Evolutionary conservation across 2,329 filamentous ascomycete species (phyloP), one percentile per base, ranked within the genome.

Genomic region (Trichophyton equinum): DNA sequence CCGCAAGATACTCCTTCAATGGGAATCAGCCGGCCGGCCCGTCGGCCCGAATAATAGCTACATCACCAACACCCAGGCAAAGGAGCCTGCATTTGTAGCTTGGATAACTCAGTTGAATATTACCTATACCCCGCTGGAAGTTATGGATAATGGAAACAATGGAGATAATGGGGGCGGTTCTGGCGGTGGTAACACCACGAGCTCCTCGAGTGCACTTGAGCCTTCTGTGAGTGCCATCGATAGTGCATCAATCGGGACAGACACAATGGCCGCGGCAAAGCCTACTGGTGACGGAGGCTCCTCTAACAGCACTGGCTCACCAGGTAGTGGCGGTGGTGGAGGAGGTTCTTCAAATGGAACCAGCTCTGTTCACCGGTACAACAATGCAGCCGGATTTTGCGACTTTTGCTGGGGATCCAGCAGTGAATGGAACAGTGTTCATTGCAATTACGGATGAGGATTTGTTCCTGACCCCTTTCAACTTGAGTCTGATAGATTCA

Each of bases 11-110:
- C 83, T 82, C 68, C 75, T 95, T 5, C 71, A 79, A 51, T 95
- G 89, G 89, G 88, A 94, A 30, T 73, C 70, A 0, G 86, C 88
- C 0, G 88, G 88, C 0, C 74, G 81, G 65, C 67, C 80, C 0
- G 80, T 92, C 2, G 89, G 89, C 0, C 89, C 89, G 0, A 92
- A 95, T 73, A 89, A 89, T 75, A 88, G 83, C 69, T 95, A 95
- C 70, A 75, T 90, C 57, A 92, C 89, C 0, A 77, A 78, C 0
- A 78, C 80, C 0, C 65, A 68, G 18, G 87, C 85, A 0, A 79
- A 79, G 1, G 67, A 71, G 3, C 86, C 89, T 0, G 74, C 76
- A 61, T 95, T 81, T 65, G 88, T 89, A 0, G 82, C 84, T 0
- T 95, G 89, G 88, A 85, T 88, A 1, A 81, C 80, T 0, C 89